phyloP scores from a whole-genome alignment of 352 stramenopile genomes.

The Globisporangium cylindrosporum region DNA sequence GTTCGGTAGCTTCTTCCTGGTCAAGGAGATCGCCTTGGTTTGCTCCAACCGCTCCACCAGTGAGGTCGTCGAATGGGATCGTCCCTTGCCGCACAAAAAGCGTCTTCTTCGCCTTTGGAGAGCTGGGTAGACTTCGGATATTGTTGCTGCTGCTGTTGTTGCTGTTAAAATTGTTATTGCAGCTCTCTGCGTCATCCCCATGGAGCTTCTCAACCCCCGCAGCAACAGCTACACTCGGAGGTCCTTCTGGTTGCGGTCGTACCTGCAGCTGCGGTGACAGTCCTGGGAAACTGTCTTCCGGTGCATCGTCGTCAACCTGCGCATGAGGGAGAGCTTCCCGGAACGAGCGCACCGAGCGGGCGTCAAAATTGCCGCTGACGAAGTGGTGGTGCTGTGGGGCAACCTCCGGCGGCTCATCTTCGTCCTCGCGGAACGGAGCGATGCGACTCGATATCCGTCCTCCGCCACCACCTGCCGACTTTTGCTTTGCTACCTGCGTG shows the following conservation, averaged over 20 bases:
- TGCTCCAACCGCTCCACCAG: background rate
- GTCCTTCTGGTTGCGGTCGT: background rate
- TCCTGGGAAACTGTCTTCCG: background rate
- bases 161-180: background rate
- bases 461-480: too few relatives aligned
- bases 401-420: background rate
- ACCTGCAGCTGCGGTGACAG: background rate
- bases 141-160: background rate
- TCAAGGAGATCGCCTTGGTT: background rate
- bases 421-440: conserved; percentile 12
- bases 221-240: background rate
- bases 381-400: conserved; percentile 3
- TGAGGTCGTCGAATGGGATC: conserved; percentile 11
- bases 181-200: background rate
- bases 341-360: background rate
- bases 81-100: conserved; percentile 2
- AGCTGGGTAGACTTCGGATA: background rate
- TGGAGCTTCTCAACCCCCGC: background rate
- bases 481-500: conserved; percentile 17
- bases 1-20: background rate
- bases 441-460: conserved; percentile 14
- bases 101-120: background rate
- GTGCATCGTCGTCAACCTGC: conserved; percentile 9
- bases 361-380: conserved; percentile 20
- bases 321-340: background rate